Percentiles rank a stretch among this genome's conserved stretches.
phyloP scores from a whole-genome alignment of 805 yeast species.

The Teunomyces lycoperdinae region DNA sequence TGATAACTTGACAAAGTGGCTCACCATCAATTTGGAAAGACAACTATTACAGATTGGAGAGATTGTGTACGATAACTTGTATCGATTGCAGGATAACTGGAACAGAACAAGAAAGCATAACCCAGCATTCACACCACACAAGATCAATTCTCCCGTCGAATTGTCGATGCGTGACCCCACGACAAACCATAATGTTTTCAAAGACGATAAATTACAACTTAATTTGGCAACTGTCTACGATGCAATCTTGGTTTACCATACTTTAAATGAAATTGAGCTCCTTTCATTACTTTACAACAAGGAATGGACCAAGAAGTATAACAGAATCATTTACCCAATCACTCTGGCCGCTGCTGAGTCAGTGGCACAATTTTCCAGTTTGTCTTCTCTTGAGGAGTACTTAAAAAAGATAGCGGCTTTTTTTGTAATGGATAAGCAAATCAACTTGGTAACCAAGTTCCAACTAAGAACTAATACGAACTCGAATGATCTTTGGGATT shows the following conservation, averaged over 20 bases:
- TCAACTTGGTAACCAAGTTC: conserved; percentile 61
- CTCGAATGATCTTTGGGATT: conserved; percentile 74
- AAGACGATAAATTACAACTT: conserved; percentile 39
- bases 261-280: conserved; percentile 62
- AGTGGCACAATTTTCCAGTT: conserved; percentile 25
- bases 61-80: conserved; percentile 51
- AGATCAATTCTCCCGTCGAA: conserved; percentile 86
- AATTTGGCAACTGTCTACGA: conserved; percentile 77
- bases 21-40: conserved; percentile 57
- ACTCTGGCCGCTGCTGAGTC: conserved; percentile 31
- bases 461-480: conserved; percentile 61
- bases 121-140: conserved; percentile 47
- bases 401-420: conserved; percentile 69
- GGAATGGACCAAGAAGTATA: conserved; percentile 70
- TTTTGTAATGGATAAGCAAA: conserved; percentile 68
- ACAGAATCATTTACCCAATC: conserved; percentile 65
- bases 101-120: conserved; percentile 42
- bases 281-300: conserved; percentile 62
- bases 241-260: conserved; percentile 75
- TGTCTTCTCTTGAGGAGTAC: conserved; percentile 48
- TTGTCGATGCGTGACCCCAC: conserved; percentile 63
- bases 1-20: conserved; percentile 61
- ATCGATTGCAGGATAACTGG: conserved; percentile 61
- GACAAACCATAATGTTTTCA: conserved; percentile 47
- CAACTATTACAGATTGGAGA: conserved; percentile 61